Base-by-base conservation (phyloP, 1,284 basidiomycete species). In the Apiotrichum brassicae region DNA sequence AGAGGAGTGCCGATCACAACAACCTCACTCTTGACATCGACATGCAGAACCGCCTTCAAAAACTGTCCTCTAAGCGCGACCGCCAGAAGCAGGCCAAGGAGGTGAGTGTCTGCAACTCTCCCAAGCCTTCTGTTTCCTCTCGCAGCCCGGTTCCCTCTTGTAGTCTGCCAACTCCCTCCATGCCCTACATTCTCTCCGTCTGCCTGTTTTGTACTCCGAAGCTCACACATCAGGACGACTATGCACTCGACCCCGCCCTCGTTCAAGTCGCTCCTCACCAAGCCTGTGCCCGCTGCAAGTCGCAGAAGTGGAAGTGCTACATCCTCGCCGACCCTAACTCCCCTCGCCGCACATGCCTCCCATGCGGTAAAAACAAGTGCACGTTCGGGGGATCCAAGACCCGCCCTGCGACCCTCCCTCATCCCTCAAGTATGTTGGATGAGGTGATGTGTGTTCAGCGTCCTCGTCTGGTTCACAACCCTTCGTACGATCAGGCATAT, bases 311-410 rank as follows among this genome's bases (percentile, higher is more conserved):
- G 54, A 48, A 51, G 22, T 56, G 54, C 26, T 53, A 51, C 37
- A 48, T 56, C 30, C 42, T 44, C 23, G 33, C 23, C 24, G 38
- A 56, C 46, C 43, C 45, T 19, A 16, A 32, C 14, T 39, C 42
- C 4, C 54, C 54, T 4, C 54, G 54, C 18, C 45, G 43, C 16
- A 49, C 49, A 12, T 56, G 54, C 38, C 43, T 46, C 12, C 54
- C 54, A 2, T 56, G 54, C 37, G 54, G 54, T 36, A 56, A 56
- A 48, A 56, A 56, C 35, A 53, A 53, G 48, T 56, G 54, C 23
- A 42, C 39, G 7, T 56, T 53, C 26, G 48, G 51, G 18, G 46
- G 51, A 23, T 19, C 43, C 7, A 42, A 36, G 20, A 30, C 3
- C 9, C 46, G 51, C 19, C 51, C 45, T 2, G 32, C 18, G n/a